A percentile compares a stretch with the other conserved stretches of the same genome.
Evolutionary conservation across 1,139 yeast species (phyloP).

Genomic region (Candida tetrigidarum): DNA sequence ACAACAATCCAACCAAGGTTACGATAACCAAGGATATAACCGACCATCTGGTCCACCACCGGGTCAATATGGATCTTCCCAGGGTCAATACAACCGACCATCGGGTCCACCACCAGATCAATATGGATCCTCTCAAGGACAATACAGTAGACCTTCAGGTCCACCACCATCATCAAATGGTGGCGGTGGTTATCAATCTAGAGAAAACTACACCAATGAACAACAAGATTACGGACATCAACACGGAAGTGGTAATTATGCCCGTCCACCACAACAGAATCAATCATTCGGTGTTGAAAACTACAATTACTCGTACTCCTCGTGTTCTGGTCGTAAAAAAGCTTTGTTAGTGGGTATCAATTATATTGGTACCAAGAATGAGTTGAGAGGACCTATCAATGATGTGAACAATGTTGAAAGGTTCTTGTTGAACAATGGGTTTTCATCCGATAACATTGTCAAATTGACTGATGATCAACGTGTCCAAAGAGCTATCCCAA

Average conservation of each 20-base stretch:
- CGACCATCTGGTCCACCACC: slow-evolving; percentile 19
- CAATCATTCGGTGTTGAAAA: slow-evolving; percentile 35
- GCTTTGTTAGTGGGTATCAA: slow-evolving; percentile 89
- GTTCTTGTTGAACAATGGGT: slow-evolving; percentile 67
- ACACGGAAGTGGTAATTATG: slow-evolving; percentile 18
- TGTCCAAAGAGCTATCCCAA: slow-evolving; percentile 70
- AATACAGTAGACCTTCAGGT: slow-evolving; percentile 14
- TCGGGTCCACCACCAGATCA: slow-evolving; percentile 14
- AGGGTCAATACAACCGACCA: slow-evolving; percentile 13
- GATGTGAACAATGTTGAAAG: slow-evolving; percentile 69
- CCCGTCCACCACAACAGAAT: slow-evolving; percentile 33
- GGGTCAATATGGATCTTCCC: slow-evolving; percentile 1
- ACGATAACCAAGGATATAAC: not conserved
- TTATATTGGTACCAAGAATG: slow-evolving; percentile 74
- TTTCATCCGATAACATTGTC: slow-evolving; percentile 78
- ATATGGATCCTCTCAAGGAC: slow-evolving; percentile 5
- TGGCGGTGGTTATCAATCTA: slow-evolving; percentile 4
- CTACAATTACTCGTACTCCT: slow-evolving; percentile 68
- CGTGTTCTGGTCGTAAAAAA: slow-evolving; percentile 75
- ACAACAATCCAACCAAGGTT: slow-evolving; percentile 17
- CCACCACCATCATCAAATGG: slow-evolving; percentile 10
- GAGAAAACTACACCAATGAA: slow-evolving; percentile 7
- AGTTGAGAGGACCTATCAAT: slow-evolving; percentile 85
- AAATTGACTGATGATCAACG: slow-evolving; percentile 77
- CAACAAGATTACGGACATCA: slow-evolving; percentile 13